phyloP scores from a whole-genome alignment of 2,329 filamentous ascomycete species.

The Hymenoscyphus linearis region DNA sequence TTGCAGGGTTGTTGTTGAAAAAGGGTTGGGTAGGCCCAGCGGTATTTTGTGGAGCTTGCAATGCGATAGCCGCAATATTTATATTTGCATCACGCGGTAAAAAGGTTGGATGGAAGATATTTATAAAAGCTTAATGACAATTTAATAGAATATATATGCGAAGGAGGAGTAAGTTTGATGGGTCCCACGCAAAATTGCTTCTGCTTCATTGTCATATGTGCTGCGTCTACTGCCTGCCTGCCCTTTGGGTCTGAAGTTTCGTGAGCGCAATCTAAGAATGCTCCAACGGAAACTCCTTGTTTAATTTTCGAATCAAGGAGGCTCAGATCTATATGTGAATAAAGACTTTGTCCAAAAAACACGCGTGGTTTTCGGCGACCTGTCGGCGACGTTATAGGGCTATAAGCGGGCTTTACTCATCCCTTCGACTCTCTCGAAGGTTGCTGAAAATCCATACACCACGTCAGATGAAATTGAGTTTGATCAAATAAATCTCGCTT shows the following conservation, averaged over 20 bases:
- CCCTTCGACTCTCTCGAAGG: not conserved
- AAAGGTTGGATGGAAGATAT: constrained; percentile 12
- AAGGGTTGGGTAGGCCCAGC: constrained; percentile 37
- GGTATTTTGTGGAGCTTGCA: constrained; percentile 54
- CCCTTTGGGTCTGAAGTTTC: too few species aligned
- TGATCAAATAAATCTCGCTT: too few species aligned
- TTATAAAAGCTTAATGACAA: constrained; percentile 10
- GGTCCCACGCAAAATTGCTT: not conserved
- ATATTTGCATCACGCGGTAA: constrained; percentile 29
- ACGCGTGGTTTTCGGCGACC: not conserved
- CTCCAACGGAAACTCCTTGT: too few species aligned
- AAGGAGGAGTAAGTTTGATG: not conserved
- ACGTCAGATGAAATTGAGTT: too few species aligned
- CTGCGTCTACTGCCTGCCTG: too few species aligned
- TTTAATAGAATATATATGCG: not conserved
- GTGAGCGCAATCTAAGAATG: too few species aligned
- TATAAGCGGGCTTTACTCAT: not conserved
- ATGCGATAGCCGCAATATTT: constrained; percentile 37
- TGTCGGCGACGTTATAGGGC: not conserved
- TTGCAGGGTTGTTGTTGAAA: constrained; percentile 43
- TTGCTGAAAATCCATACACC: not conserved
- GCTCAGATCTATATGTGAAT: too few species aligned
- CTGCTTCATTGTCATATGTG: not conserved
- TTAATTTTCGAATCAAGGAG: too few species aligned
- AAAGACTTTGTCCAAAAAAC: not conserved